phyloP scores from a whole-genome alignment of 2,329 filamentous ascomycete genomes.

The Exophiala sp. region DNA sequence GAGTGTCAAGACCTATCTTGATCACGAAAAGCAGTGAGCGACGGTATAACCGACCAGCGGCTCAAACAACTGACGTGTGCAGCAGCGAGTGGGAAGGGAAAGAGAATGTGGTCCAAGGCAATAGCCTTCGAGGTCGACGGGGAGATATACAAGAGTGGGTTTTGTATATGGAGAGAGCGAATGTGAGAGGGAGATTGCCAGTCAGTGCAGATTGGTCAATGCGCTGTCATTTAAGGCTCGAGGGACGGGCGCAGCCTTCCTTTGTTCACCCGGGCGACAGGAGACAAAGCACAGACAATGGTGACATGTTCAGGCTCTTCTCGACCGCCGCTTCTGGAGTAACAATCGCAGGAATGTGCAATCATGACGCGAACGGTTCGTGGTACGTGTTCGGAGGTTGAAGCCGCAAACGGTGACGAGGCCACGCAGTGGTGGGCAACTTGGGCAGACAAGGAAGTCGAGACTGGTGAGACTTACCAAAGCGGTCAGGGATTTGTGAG shows the following conservation, averaged over 20 bases:
- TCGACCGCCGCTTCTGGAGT: constrained; percentile 16
- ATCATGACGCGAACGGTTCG: neutral
- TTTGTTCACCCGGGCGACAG: constrained; percentile 23
- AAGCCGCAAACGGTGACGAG: neutral
- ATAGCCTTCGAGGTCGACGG: constrained; percentile 13
- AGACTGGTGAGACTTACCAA: constrained; percentile 7
- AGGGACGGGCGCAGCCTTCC: neutral
- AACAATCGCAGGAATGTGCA: constrained; percentile 4
- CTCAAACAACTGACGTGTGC: neutral
- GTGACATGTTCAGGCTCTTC: constrained; percentile 2
- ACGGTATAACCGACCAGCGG: constrained; percentile 15
- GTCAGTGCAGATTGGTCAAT: constrained; percentile 17
- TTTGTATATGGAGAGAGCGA: constrained; percentile 6
- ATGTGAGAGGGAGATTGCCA: constrained; percentile 17
- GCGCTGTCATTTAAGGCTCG: constrained; percentile 15
- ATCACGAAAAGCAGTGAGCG: constrained; percentile 14
- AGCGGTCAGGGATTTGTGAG: neutral
- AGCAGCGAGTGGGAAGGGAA: neutral
- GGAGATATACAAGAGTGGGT: constrained; percentile 6
- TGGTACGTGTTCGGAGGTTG: neutral
- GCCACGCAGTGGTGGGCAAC: neutral
- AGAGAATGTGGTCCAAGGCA: constrained; percentile 8
- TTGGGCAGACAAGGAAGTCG: neutral
- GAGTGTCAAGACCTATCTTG: constrained; percentile 17
- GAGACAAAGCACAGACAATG: constrained; percentile 22